Conservation (phyloP, 2,329 filamentous ascomycete species). For the Alternaria triticimaculans region DNA sequence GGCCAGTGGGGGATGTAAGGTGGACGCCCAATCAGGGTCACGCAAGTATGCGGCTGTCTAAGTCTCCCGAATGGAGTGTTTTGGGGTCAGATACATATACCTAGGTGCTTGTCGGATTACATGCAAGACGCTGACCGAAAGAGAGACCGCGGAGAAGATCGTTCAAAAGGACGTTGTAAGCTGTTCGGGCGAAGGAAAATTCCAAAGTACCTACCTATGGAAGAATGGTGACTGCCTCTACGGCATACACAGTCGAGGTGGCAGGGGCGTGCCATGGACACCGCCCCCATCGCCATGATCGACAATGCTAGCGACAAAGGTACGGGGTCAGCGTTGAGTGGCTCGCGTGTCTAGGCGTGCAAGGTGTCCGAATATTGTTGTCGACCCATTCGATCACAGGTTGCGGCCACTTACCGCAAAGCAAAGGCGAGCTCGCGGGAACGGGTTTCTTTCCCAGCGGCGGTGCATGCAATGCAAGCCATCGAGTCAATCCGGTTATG, state of each 20-base stretch:
- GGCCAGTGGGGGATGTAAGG: conserved; percentile 10
- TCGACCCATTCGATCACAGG: conserved; percentile 1
- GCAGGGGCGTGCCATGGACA: conserved; percentile 10
- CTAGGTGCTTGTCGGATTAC: not conserved
- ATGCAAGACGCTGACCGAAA: not conserved
- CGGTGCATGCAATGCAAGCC: conserved; percentile 12
- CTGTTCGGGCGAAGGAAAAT: not conserved
- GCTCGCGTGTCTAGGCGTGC: conserved; percentile 5
- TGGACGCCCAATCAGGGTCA: conserved; percentile 18
- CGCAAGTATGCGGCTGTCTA: not conserved
- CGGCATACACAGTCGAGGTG: not conserved
- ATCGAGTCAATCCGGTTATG: not conserved
- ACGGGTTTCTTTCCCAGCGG: conserved; percentile 20
- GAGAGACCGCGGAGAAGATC: not conserved
- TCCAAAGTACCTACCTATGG: not conserved
- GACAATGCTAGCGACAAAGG: conserved; percentile 12
- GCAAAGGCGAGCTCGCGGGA: conserved; percentile 15
- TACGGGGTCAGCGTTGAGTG: conserved; percentile 1
- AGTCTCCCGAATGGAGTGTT: not conserved
- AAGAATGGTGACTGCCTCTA: not conserved
- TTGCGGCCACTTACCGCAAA: conserved; percentile 5
- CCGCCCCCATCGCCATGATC: conserved; percentile 10
- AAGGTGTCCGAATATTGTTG: not conserved
- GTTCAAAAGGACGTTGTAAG: not conserved
- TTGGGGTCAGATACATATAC: not conserved